Evolutionary conservation across 441 rosid species (phyloP), one percentile per base, ranked within the genome.

Genomic region (Populus trichocarpa): DNA sequence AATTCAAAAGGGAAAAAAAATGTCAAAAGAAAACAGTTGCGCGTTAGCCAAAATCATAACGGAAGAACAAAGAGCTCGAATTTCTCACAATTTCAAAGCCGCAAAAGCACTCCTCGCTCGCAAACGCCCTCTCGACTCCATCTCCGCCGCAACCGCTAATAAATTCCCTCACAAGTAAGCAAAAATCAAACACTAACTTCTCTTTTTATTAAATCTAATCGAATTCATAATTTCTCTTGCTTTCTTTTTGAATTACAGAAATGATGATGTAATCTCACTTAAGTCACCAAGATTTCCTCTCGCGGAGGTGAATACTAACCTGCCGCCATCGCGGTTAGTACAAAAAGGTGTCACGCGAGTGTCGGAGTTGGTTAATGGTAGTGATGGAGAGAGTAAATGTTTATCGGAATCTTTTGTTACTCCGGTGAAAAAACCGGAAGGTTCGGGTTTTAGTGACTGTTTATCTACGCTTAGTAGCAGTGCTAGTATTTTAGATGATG

Each of bases 401-500:
- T 70, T 70, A 22, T 74, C 69, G 14, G 87, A 80, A 73, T 78
- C 90, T 59, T 85, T 83, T 82, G 79, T 84, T 82, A 78, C 75
- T 72, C 93, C 97, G 0, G 9, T 77, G 38, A 86, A 84, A 82
- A 77, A 63, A 72, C 77, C 78, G 2, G 86, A 79, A 40, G 76
- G 74, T 76, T 83, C 78, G 75, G 75, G 80, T 73, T 83, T 72
- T 20, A 81, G 81, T 84, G 82, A 78, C 75, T 72, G 50, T 42
- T 80, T 79, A 72, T 81, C 84, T 6, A 79, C 69, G 75, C 79
- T 14, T 50, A 50, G 57, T 50, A 50, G 57, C 18, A 50, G n/a
- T 50, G 57, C 88, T 79, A 86, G 88, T 82, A 77, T 90, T 81
- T 86, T 90, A 71, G 98, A 91, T 71, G 97, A 92, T 74, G 96